These are phyloP conservation scores for Gilbertella persicaria DNA, from an alignment of 371 early-diverging fungal species.

Conservation along the genomic window DNA sequence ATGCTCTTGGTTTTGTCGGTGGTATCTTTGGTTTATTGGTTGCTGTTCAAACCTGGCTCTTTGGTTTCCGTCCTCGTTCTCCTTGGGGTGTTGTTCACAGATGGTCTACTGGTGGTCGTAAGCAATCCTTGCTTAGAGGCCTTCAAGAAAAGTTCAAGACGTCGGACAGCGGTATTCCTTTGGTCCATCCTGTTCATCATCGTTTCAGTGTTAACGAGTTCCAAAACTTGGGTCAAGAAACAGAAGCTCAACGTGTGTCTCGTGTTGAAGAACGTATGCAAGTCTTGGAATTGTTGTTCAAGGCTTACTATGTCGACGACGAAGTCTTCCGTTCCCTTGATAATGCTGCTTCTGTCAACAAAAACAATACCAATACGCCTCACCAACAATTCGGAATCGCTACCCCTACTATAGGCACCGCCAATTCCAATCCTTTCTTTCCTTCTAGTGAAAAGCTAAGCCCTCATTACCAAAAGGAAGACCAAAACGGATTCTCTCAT, in stretches of 20 bases:
- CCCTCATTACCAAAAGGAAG: slow-evolving; percentile 11
- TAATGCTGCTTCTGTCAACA: slow-evolving; percentile 6
- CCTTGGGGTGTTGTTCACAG: slow-evolving; percentile 58
- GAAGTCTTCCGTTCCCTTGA: slow-evolving; percentile 52
- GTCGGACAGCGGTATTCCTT: slow-evolving; percentile 39
- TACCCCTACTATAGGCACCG: not conserved
- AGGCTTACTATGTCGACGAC: slow-evolving; percentile 40
- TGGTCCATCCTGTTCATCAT: slow-evolving; percentile 49
- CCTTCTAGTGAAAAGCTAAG: slow-evolving; percentile 17
- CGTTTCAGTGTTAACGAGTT: slow-evolving; percentile 42
- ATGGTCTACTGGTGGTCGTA: slow-evolving; percentile 50
- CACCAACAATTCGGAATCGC: not conserved
- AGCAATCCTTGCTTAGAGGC: slow-evolving; percentile 40
- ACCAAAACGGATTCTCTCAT: slow-evolving; percentile 42
- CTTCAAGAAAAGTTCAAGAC: slow-evolving; percentile 46
- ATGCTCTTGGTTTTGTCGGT: slow-evolving; percentile 54
- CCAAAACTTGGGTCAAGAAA: slow-evolving; percentile 20
- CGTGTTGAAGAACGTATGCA: slow-evolving; percentile 43
- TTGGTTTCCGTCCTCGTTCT: slow-evolving; percentile 49
- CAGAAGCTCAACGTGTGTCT: slow-evolving; percentile 34
- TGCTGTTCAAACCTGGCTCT: slow-evolving; percentile 47
- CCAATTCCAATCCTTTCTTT: slow-evolving; percentile 22
- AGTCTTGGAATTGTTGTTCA: slow-evolving; percentile 32
- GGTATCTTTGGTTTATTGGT: slow-evolving; percentile 50
- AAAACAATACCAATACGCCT: not conserved